Percentiles rank a stretch among this genome's conserved stretches.
These are phyloP conservation scores for Entomortierella lignicola DNA, from an alignment of 192 early-diverging fungal genomes.

Conservation along the genomic window DNA sequence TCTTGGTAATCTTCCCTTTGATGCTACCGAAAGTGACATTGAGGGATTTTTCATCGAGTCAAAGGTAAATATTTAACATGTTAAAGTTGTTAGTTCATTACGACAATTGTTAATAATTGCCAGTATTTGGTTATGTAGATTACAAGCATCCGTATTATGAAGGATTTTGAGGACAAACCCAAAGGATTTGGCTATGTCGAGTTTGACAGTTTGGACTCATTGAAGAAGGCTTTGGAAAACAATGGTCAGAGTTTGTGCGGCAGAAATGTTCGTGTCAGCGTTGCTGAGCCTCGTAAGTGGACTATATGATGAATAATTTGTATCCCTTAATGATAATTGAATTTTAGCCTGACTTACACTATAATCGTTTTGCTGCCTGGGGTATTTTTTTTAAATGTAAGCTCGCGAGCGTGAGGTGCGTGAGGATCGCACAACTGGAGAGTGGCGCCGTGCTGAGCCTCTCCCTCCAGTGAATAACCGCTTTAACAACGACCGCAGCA, in stretches of 20 bases:
- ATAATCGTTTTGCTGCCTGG: no score
- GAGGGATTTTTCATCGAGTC: constrained; percentile 78
- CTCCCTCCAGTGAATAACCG: constrained; percentile 49
- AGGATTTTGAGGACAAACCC: constrained; percentile 82
- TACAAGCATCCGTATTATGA: constrained; percentile 81
- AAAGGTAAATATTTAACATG: constrained; percentile 57
- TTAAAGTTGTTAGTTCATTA: not conserved
- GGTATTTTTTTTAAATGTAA: constrained; percentile 1
- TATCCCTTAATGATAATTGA: no score
- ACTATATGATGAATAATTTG: no score
- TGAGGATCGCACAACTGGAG: constrained; percentile 70
- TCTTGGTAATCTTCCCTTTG: constrained; percentile 92
- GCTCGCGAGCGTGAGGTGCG: constrained; percentile 64
- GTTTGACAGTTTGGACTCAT: constrained; percentile 86
- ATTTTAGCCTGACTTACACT: no score
- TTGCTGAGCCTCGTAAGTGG: constrained; percentile 87
- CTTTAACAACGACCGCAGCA: constrained; percentile 57
- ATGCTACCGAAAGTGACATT: constrained; percentile 81
- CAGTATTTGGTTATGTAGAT: constrained; percentile 59
- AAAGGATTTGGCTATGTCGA: constrained; percentile 98
- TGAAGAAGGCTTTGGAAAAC: constrained; percentile 81
- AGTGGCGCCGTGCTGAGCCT: constrained; percentile 67
- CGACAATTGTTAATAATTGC: not conserved
- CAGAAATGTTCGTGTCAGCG: constrained; percentile 83
- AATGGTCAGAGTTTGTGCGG: constrained; percentile 73